A percentile compares a stretch with the other conserved stretches of the same genome.
Evolutionary conservation across 1,284 basidiomycete species (phyloP).

Genomic region (Trichosporon ovoides): DNA sequence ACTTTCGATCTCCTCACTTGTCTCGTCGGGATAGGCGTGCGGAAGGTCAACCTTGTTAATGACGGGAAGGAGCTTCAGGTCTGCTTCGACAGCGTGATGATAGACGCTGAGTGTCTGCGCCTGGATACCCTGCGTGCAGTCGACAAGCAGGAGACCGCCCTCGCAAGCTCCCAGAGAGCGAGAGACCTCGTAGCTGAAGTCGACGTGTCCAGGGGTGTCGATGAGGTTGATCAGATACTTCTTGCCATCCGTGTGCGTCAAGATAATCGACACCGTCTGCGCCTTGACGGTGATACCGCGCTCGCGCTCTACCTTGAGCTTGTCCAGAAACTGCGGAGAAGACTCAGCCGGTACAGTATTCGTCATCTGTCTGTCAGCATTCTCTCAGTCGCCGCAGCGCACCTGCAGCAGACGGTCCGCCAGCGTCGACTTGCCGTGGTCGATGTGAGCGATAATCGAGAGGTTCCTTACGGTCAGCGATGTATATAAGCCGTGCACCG

Average conservation of each 20-base stretch:
- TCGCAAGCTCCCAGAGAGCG: constrained; percentile 89
- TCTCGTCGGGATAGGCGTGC: constrained; percentile 72
- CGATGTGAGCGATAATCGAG: constrained; percentile 90
- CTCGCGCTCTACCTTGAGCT: constrained; percentile 78
- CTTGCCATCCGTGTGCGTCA: constrained; percentile 56
- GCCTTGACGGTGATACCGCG: constrained; percentile 76
- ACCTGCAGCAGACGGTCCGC: constrained; percentile 78
- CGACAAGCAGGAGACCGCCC: constrained; percentile 83
- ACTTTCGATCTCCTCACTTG: constrained; percentile 71
- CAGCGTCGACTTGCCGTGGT: constrained; percentile 86
- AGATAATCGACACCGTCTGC: constrained; percentile 87
- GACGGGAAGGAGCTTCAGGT: constrained; percentile 81
- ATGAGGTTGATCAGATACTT: constrained; percentile 86
- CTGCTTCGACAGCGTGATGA: constrained; percentile 75
- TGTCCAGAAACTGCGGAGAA: constrained; percentile 82
- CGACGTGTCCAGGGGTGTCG: constrained; percentile 95
- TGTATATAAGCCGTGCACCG: not conserved
- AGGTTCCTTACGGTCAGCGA: constrained; percentile 66
- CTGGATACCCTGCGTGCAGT: constrained; percentile 92
- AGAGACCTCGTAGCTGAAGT: constrained; percentile 94
- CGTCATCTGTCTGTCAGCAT: constrained; percentile 59
- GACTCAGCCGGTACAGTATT: constrained; percentile 67
- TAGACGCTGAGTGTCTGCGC: constrained; percentile 96
- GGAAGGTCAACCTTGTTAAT: constrained; percentile 95
- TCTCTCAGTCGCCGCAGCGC: constrained; percentile 12